A percentile compares a stretch with the other conserved stretches of the same genome.
These are phyloP conservation scores for Lepiota subincarnata DNA, from an alignment of 768 basidiomycete species.

Conservation along the genomic window DNA sequence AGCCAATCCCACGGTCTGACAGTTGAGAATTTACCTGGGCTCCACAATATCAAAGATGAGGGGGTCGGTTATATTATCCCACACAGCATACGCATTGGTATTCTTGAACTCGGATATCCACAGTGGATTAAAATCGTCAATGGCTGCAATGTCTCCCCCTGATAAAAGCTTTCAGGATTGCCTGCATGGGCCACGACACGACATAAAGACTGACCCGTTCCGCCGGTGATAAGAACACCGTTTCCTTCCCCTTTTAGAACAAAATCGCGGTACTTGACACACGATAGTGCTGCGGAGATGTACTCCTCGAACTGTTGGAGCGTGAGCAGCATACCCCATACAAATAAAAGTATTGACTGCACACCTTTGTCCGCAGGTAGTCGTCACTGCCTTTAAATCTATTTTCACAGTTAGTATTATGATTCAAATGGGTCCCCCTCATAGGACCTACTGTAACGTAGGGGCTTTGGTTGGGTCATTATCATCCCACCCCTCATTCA, in stretches of 20 bases:
- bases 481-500: constrained; percentile 77
- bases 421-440: not conserved
- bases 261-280: constrained; percentile 89
- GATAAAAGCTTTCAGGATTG: constrained; percentile 3
- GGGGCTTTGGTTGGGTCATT: constrained; percentile 50
- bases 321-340: not conserved
- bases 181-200: not conserved
- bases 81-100: constrained; percentile 85
- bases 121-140: constrained; percentile 79
- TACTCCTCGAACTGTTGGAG: constrained; percentile 83
- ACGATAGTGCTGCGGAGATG: constrained; percentile 79
- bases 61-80: constrained; percentile 90
- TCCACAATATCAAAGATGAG: constrained; percentile 94
- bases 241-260: constrained; percentile 59
- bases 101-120: constrained; percentile 89
- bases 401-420: constrained; percentile 7
- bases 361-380: constrained; percentile 81
- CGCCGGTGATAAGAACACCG: constrained; percentile 67
- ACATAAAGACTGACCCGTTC: constrained; percentile 36
- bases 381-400: constrained; percentile 97
- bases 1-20: not conserved
- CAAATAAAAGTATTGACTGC: constrained; percentile 8
- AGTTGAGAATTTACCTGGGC: constrained; percentile 54
- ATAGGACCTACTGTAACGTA: constrained; percentile 58
- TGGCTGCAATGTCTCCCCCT: constrained; percentile 54